Evolutionary conservation across 768 basidiomycete genomes (phyloP), one percentile per base, ranked within the genome.

Genomic region (Lentinula raphanica): DNA sequence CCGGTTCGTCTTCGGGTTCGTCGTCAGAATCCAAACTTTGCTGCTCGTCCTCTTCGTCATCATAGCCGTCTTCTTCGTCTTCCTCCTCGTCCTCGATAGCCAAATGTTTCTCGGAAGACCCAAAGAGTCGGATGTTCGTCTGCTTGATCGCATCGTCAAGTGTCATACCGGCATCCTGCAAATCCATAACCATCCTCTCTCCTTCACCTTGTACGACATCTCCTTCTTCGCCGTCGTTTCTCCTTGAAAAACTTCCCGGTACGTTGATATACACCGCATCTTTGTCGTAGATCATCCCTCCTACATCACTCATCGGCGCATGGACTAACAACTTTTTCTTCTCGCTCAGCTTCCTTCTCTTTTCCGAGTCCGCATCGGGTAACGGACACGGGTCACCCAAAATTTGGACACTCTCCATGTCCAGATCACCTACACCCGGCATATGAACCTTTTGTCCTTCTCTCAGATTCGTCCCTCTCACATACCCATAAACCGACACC

Each of bases 221-320:
- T 27, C 36, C 38, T 28, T 27, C 87, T 88, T 79, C 59, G 87
- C 85, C 6, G 72, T 73, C 62, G 83, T 85, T n/a, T 85, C 87
- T 60, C 9, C 88, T 79, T 13, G 92, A 88, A 69, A 99, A 99
- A 66, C 83, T 96, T 1, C 97, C 97, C 12, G 94, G 90, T 9
- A 98, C 95, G 69, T 98, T 98, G 62, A 99, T 88, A 81, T 92
- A 99, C 2, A 99, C 95, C 0, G 94, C 93, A 67, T 98, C 96
- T 71, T 98, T 98, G 76, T 99, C 97, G 68, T 96, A 98, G 72
- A 91, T 84, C 56, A 99, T 85, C 2, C 96, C 97, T 11, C 96
- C 96, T 1, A 98, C 88, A 66, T 98, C 96, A 70, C 94, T 97
- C 97, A 99, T 98, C 1, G 97, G 97, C 15, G 97, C 97, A 69